Base-by-base conservation (phyloP, 495 filamentous ascomycete genomes). In the Daldinia vernicosa region DNA sequence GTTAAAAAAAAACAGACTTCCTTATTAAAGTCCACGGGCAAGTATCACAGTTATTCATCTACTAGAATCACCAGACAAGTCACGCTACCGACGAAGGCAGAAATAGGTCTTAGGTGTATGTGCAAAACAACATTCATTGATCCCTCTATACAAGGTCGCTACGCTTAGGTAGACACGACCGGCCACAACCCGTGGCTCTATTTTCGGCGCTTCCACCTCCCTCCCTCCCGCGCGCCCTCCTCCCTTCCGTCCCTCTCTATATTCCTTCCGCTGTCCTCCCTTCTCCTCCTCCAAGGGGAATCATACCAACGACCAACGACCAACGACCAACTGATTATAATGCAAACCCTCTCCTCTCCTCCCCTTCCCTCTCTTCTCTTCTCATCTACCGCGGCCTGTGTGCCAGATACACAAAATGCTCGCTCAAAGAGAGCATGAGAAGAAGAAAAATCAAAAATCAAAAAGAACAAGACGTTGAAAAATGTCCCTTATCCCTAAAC, bases 401-500 rank as follows among this genome's bases (percentile, higher is more conserved):
- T 32, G 53, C 4, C 28, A 56, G 30, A 35, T 56, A 56, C 53
- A 37, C 53, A 56, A 56, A 17, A 56, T 56, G 27, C 7, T 17
- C 2, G 26, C 27, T 24, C 19, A 0, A 52, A 52, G 2, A 56
- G 4, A 37, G 14, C 35, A n/a, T n/a, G 12, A 6, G n/a, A 32
- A 50, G n/a, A 50, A 33, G 53, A 40, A n/a, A 63, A 32, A 33
- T 37, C 14, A 53, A 64, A 6, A 51, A 55, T 35, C 24, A 55
- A 54, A 52, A 11, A 19, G 27, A 17, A 39, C 7, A 17, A 33
- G n/a, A 33, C n/a, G 26, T 6, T 19, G 47, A 53, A 53, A 27
- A 53, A 26, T n/a, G 3, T 53, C 15, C 24, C 50, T 17, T 53
- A 27, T 52, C 24, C 55, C 35, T 56, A n/a, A 57, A 56, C 52